phyloP scores from a whole-genome alignment of 257 asterid species.

The Solanum ahanhuiri region DNA sequence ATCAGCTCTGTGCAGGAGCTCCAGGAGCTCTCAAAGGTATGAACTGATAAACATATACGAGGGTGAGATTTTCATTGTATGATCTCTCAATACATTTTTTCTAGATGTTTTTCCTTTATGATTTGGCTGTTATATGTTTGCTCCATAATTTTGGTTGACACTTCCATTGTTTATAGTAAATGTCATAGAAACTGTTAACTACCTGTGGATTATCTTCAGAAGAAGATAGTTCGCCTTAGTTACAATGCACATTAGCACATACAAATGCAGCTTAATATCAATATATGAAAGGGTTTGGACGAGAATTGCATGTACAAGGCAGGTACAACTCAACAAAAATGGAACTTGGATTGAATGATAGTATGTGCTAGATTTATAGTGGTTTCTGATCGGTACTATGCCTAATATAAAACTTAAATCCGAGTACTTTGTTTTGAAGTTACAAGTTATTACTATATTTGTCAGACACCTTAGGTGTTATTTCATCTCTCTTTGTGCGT shows the following conservation, averaged over 20 bases:
- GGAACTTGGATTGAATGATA: background rate
- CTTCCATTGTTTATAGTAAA: background rate
- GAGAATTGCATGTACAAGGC: background rate
- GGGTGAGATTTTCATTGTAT: background rate
- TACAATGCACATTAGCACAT: background rate
- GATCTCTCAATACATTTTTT: background rate
- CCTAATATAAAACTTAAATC: background rate
- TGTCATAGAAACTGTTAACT: background rate
- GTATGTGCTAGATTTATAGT: background rate
- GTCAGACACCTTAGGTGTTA: background rate
- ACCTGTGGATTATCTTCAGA: background rate
- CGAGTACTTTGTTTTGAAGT: background rate
- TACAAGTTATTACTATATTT: background rate
- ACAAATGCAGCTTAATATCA: background rate
- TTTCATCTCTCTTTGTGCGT: background rate
- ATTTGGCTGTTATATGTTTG: background rate
- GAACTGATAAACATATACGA: background rate
- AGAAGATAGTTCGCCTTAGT: background rate
- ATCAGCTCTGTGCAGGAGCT: slow-evolving; percentile 98
- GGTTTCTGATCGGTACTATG: background rate
- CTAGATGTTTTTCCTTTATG: background rate
- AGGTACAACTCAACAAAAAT: background rate
- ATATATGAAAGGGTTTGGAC: background rate
- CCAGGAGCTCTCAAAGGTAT: slow-evolving; percentile 77
- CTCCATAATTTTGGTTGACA: background rate